Conservation (phyloP, 768 basidiomycete genomes). For the Steccherinum ochraceum region DNA sequence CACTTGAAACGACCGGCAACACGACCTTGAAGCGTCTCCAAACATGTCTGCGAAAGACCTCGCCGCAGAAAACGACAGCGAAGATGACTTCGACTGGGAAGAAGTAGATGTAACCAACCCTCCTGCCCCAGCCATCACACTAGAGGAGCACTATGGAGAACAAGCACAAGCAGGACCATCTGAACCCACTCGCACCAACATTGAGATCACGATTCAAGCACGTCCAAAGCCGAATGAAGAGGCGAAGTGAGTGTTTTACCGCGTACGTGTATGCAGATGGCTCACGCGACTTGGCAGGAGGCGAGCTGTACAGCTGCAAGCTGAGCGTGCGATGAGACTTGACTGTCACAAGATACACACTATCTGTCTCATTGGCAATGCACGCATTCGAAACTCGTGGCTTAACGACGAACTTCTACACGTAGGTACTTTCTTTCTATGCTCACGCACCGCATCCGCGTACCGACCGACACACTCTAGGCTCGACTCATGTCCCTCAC, state of each 20-base stretch:
- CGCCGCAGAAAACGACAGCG: constrained; percentile 28
- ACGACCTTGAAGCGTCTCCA: too few species aligned
- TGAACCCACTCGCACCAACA: constrained; percentile 34
- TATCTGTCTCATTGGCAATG: constrained; percentile 70
- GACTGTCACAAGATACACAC: constrained; percentile 90
- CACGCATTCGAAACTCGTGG: constrained; percentile 73
- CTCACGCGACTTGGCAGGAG: too few species aligned
- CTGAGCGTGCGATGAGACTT: constrained; percentile 69
- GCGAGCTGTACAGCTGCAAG: constrained; percentile 41
- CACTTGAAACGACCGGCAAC: too few species aligned
- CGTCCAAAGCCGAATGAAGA: constrained; percentile 32
- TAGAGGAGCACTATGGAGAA: constrained; percentile 4
- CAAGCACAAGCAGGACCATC: constrained; percentile 19
- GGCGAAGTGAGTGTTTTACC: constrained; percentile 37
- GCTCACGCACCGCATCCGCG: too few species aligned
- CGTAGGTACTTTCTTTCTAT: constrained; percentile 39
- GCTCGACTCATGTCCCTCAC: constrained; percentile 85
- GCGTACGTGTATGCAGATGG: too few species aligned
- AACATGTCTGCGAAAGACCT: constrained; percentile 4
- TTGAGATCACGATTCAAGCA: constrained; percentile 69
- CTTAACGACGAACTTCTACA: constrained; percentile 78
- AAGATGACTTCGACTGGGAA: constrained; percentile 79
- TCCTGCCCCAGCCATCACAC: constrained; percentile 13
- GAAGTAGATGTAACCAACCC: constrained; percentile 67
- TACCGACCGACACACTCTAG: too few species aligned